These are phyloP conservation scores for Candida mattraensis DNA, from an alignment of 805 yeast species.

Conservation along the genomic window DNA sequence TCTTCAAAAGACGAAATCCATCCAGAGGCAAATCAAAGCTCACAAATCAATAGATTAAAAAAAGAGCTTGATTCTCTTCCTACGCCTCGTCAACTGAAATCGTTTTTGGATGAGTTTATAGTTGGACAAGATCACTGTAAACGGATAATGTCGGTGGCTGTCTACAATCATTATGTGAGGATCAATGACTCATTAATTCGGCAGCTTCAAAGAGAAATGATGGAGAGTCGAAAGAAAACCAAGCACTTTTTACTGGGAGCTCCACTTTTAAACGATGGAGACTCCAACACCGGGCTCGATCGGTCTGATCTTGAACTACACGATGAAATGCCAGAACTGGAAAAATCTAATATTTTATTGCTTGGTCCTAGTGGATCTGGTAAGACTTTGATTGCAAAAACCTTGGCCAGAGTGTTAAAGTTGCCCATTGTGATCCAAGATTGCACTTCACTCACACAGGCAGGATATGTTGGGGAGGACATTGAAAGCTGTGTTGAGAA, in stretches of 20 bases:
- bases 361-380: slow-evolving; percentile 67
- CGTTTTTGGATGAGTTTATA: slow-evolving; percentile 49
- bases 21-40: slow-evolving; percentile 4
- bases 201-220: slow-evolving; percentile 8
- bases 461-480: slow-evolving; percentile 67
- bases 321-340: slow-evolving; percentile 44
- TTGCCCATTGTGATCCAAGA: slow-evolving; percentile 62
- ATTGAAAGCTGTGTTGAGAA: slow-evolving; percentile 58
- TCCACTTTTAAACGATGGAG: slow-evolving; percentile 6
- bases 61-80: slow-evolving; percentile 34
- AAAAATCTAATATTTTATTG: slow-evolving; percentile 54
- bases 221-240: slow-evolving; percentile 3
- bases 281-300: slow-evolving; percentile 2
- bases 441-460: slow-evolving; percentile 62
- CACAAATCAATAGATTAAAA: slow-evolving; percentile 12
- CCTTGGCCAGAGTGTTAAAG: slow-evolving; percentile 49
- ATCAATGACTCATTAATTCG: slow-evolving; percentile 37
- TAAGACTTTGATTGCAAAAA: slow-evolving; percentile 55
- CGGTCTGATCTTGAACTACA: slow-evolving; percentile 27
- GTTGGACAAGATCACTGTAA: slow-evolving; percentile 58
- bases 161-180: slow-evolving; percentile 56
- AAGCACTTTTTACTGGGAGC: slow-evolving; percentile 12
- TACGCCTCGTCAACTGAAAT: slow-evolving; percentile 47
- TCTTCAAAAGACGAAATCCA: too few relatives aligned
- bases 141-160: slow-evolving; percentile 60